Percentiles rank a stretch among this genome's conserved stretches.
phyloP scores from a whole-genome alignment of 805 yeast genomes.

The Saccharomycopsis fibuligera region DNA sequence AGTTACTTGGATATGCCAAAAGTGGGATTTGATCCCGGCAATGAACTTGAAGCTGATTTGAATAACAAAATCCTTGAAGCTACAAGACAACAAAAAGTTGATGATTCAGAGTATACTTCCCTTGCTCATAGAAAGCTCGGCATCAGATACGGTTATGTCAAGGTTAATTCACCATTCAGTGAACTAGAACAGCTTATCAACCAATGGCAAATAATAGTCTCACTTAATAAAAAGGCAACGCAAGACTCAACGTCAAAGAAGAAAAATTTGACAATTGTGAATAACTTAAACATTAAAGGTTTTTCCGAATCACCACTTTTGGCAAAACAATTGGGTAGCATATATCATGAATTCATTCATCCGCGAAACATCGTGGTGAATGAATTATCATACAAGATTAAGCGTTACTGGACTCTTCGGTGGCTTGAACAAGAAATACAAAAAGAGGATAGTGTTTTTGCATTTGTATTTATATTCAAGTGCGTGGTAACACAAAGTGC shows the following conservation, averaged over 20 bases:
- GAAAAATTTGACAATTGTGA: background rate
- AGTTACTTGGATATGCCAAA: slow-evolving; percentile 27
- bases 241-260: slow-evolving; percentile 5
- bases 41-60: slow-evolving; percentile 1
- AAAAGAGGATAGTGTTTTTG: background rate
- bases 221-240: slow-evolving; percentile 6
- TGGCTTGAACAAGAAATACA: slow-evolving; percentile 11
- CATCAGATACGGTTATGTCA: slow-evolving; percentile 28
- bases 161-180: slow-evolving; percentile 25
- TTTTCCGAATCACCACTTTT: background rate
- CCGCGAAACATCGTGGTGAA: slow-evolving; percentile 4
- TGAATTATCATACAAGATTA: slow-evolving; percentile 2
- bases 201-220: slow-evolving; percentile 33
- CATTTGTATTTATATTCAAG: slow-evolving; percentile 6
- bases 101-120: background rate
- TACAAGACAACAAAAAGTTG: no score
- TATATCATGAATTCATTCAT: slow-evolving; percentile 11
- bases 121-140: slow-evolving; percentile 25
- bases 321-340: background rate
- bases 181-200: slow-evolving; percentile 29
- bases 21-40: slow-evolving; percentile 7
- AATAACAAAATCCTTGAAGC: background rate
- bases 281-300: background rate
- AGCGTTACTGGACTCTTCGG: slow-evolving; percentile 12
- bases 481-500: slow-evolving; percentile 16